phyloP scores from a whole-genome alignment of 441 rosid genomes.

The Lagerstroemia fauriei region DNA sequence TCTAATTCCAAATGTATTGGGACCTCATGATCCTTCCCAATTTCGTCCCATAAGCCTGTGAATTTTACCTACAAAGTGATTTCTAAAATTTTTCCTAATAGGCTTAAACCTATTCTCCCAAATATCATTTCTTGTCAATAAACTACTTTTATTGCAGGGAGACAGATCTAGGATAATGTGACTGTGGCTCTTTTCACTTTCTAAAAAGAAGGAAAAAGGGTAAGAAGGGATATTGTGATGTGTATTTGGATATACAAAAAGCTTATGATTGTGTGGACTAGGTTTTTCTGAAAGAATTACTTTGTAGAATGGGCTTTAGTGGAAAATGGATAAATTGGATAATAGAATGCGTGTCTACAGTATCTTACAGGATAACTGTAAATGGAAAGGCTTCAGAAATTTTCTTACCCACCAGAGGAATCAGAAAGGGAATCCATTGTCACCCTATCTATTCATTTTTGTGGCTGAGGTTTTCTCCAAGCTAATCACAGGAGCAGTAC shows the following conservation, averaged over 20 bases:
- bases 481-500: not conserved
- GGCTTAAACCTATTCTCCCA: not conserved
- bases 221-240: not conserved
- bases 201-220: not conserved
- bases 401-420: not conserved
- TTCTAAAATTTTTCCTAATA: not conserved
- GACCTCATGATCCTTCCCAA: not conserved
- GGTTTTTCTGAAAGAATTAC: not conserved
- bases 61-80: not conserved
- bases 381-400: not conserved
- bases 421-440: too few species aligned
- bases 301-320: not conserved
- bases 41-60: not conserved
- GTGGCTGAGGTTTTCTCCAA: not conserved
- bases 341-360: not conserved
- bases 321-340: not conserved
- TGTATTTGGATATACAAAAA: not conserved
- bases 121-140: not conserved
- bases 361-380: not conserved
- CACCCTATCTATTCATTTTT: too few species aligned
- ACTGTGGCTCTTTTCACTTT: too few species aligned
- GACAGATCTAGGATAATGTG: not conserved
- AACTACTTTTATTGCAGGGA: not conserved
- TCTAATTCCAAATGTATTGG: not conserved
- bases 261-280: constrained; percentile 5